These are phyloP conservation scores for Saitozyma podzolica DNA, from an alignment of 768 basidiomycete genomes.

Conservation along the genomic window DNA sequence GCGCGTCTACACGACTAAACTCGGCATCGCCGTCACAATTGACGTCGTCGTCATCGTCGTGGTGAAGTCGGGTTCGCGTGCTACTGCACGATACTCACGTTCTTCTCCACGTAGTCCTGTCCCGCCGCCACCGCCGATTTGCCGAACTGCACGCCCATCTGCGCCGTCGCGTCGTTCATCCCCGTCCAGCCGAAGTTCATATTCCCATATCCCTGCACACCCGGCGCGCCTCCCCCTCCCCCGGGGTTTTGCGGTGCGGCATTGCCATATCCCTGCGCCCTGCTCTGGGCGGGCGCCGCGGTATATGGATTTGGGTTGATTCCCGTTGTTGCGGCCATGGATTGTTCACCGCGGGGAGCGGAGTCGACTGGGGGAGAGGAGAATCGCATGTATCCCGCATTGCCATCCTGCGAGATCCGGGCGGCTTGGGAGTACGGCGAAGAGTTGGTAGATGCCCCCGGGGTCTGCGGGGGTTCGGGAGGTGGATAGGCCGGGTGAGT, in stretches of 20 bases:
- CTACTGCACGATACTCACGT: slow-evolving; percentile 60
- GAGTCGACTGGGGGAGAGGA: slow-evolving; percentile 43
- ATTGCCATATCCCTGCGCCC: slow-evolving; percentile 16
- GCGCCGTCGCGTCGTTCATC: slow-evolving; percentile 87
- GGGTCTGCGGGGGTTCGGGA: slow-evolving; percentile 49
- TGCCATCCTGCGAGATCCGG: slow-evolving; percentile 45
- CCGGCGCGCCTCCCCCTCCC: slow-evolving; percentile 2
- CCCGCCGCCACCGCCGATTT: slow-evolving; percentile 88
- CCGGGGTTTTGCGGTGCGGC: neutral
- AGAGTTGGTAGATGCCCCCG: slow-evolving; percentile 40
- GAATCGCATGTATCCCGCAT: slow-evolving; percentile 36
- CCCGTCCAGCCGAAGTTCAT: slow-evolving; percentile 56
- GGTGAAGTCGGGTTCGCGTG: neutral
- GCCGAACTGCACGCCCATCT: slow-evolving; percentile 94
- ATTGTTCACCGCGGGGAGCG: slow-evolving; percentile 5
- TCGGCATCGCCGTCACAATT: neutral
- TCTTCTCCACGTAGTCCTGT: slow-evolving; percentile 92
- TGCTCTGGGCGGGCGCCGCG: slow-evolving; percentile 12
- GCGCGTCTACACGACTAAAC: neutral
- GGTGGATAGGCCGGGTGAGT: slow-evolving; percentile 52
- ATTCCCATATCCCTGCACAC: slow-evolving; percentile 24
- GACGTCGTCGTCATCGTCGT: neutral
- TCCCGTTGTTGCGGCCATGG: slow-evolving; percentile 12
- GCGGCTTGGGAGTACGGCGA: slow-evolving; percentile 48
- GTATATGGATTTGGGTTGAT: slow-evolving; percentile 31